phyloP scores from a whole-genome alignment of 1,139 yeast species.

The Sugiyamaella neomexicana region DNA sequence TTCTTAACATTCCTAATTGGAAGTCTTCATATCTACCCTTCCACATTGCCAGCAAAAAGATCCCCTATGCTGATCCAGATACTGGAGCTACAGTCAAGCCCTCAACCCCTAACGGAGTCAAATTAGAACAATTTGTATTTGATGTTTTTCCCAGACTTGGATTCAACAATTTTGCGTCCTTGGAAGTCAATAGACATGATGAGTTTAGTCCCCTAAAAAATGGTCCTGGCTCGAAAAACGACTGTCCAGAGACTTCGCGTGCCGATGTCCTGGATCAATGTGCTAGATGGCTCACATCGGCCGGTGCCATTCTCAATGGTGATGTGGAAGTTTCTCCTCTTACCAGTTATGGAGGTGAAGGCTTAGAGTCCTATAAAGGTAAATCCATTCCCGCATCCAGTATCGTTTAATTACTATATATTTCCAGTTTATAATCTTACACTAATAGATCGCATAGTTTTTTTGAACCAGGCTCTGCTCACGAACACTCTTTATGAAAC shows the following conservation, averaged over 20 bases:
- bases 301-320: conserved; percentile 61
- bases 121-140: conserved; percentile 94
- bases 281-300: conserved; percentile 69
- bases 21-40: conserved; percentile 70
- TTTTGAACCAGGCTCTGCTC: not conserved
- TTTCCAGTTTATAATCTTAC: conserved; percentile 1
- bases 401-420: conserved; percentile 3
- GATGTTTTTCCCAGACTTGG: conserved; percentile 88
- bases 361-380: conserved; percentile 61
- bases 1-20: conserved; percentile 68
- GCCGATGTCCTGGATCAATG: conserved; percentile 64
- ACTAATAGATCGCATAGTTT: conserved; percentile 1
- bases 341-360: conserved; percentile 85
- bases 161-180: conserved; percentile 77
- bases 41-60: conserved; percentile 92
- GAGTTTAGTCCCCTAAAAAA: conserved; percentile 96
- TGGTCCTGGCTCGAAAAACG: conserved; percentile 77
- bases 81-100: conserved; percentile 61
- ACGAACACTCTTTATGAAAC: no score
- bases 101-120: conserved; percentile 78
- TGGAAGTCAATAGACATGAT: conserved; percentile 80
- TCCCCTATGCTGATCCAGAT: conserved; percentile 55
- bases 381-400: conserved; percentile 41
- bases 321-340: conserved; percentile 77
- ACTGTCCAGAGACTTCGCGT: conserved; percentile 83